Base-by-base conservation (phyloP, 768 basidiomycete genomes). In the Auricularia sp. region DNA sequence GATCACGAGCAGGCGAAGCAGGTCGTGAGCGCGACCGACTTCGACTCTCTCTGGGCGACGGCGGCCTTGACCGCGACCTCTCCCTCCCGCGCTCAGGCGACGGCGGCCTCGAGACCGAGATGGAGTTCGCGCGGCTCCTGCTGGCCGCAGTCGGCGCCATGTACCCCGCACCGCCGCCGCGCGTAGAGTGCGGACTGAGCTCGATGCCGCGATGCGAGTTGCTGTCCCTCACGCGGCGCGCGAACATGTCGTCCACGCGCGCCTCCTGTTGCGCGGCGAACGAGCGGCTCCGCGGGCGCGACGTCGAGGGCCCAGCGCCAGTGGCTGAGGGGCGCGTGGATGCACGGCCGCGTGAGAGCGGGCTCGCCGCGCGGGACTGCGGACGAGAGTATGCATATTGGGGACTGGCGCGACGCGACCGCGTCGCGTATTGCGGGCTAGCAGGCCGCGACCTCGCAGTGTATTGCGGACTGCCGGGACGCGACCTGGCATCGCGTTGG, bases 211-310 rank as follows among this genome's bases (percentile, higher is more conserved):
- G n/a, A 23, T 59, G 56, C 21, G 5, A 10, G 56, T 36, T 29
- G 29, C 56, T 59, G 23, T 59, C 56, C 21, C 56, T n/a, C 56
- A 59, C 34, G 3, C 56, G 56, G 29, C 56, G 56, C 56, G n/a
- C 21, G 34, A 59, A 59, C 56, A 59, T 59, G 29, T 59, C 56
- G 34, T 59, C 56, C 23, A 59, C 56, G 56, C 56, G 56, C 29
- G 6, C 21, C 56, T 59, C 7, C 23, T 59, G 56, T 10, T 33
- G 16, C 56, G 29, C 21, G 29, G 29, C 29, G 56, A 59, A 29
- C 16, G 23, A 18, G 56, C 21, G 29, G 21, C n/a, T 23, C 8
- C 56, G 12, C 56, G 21, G 29, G 56, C 23, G 56, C 56, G n/a
- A 18, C 21, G 16, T 7, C 21, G 56, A 51, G 6, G 47, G 8